Base-by-base conservation (phyloP, 805 yeast species). In the Candida cerambycidarum region DNA sequence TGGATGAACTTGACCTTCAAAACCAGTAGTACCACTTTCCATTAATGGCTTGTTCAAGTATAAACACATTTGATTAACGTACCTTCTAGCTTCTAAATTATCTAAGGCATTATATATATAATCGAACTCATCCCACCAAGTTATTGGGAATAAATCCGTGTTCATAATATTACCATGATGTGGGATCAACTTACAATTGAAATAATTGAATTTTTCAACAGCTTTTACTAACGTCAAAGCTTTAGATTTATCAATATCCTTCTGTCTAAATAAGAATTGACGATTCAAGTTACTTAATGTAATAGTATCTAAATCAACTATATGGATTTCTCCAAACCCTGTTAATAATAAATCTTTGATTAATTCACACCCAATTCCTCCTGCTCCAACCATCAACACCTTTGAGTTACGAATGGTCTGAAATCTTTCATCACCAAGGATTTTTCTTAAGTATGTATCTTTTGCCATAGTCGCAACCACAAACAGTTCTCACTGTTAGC, bases 11-110 rank as follows among this genome's bases (percentile, higher is more conserved):
- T 93, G 97, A 16, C 99, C 99, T 48, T 82, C 83, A 50, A 83
- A 85, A 1, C 99, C 99, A 0, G 97, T 86, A 0, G 98, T 90
- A 8, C 99, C 99, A 42, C 89, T 80, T 62, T 93, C 99, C 75
- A 93, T 80, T 39, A 92, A 72, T 1, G 95, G 95, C 19, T 75
- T 83, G 19, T 75, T 69, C 14, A 87, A 67, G 46, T 85, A 85
- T 11, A 92, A 73, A 8, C 92, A 83, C 66, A 92, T 80, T 45
- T 79, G 77, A 58, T 93, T 93, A 39, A 95, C 96, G 61, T 89
- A 86, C 12, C 90, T 70, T 54, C 99, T 74, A 0, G 99, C 99
- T 41, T 89, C 95, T 23, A 90, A 68, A 59, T 93, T 93, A 60
- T 93, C 99, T 51, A 93, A 73, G 0, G 99, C 99, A 57, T 95